Percentiles rank a stretch among this genome's conserved stretches.
Conservation (phyloP, 768 basidiomycete genomes). For the Lactifluus hygrophoroides region DNA sequence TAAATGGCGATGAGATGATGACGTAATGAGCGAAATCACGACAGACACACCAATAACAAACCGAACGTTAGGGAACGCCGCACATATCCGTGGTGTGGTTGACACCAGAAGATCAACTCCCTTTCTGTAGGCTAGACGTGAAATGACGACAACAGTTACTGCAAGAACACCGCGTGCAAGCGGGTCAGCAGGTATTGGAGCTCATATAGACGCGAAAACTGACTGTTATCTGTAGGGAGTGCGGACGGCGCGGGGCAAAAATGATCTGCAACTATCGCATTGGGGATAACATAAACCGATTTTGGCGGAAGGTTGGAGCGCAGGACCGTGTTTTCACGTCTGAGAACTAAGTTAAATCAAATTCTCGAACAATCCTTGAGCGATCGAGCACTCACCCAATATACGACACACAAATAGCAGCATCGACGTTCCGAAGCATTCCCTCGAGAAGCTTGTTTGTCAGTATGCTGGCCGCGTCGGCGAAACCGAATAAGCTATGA, state of each 20-base stretch:
- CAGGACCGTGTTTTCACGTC: slow-evolving; percentile 95
- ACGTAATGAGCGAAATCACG: not conserved
- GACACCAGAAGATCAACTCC: slow-evolving; percentile 94
- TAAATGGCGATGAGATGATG: slow-evolving; percentile 24
- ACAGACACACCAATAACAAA: slow-evolving; percentile 66
- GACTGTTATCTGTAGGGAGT: slow-evolving; percentile 48
- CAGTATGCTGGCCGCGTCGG: slow-evolving; percentile 92
- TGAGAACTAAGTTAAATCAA: slow-evolving; percentile 26
- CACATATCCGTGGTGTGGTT: slow-evolving; percentile 84
- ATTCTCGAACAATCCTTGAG: not conserved
- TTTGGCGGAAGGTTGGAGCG: slow-evolving; percentile 57
- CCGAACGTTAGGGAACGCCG: slow-evolving; percentile 73
- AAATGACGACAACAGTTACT: slow-evolving; percentile 91
- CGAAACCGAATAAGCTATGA: slow-evolving; percentile 94
- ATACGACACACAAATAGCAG: slow-evolving; percentile 92
- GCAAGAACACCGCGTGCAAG: not conserved
- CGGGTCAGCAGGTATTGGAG: not conserved
- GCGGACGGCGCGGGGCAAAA: slow-evolving; percentile 58
- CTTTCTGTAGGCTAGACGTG: slow-evolving; percentile 89
- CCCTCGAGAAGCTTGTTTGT: slow-evolving; percentile 93
- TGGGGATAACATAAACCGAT: slow-evolving; percentile 88
- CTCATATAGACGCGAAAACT: slow-evolving; percentile 18
- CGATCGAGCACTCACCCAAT: slow-evolving; percentile 58
- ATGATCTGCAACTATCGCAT: slow-evolving; percentile 77
- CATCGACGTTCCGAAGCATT: slow-evolving; percentile 84